A percentile compares a stretch with the other conserved stretches of the same genome.
Evolutionary conservation across 352 stramenopile genomes (phyloP).

Genomic region (Globisporangium recalcitrans): DNA sequence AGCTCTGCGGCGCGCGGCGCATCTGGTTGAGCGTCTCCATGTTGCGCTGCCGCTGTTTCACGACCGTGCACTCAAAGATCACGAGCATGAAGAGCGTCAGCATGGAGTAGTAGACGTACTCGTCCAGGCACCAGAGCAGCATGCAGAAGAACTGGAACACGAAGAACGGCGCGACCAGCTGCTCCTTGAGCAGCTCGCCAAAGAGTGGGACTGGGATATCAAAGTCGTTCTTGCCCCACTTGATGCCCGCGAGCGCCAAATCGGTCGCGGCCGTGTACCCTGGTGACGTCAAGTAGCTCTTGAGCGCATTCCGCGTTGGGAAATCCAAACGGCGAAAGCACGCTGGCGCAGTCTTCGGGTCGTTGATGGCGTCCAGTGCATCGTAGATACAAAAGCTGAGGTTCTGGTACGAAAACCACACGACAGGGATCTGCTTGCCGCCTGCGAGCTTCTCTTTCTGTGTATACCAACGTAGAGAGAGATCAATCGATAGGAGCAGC

Average conservation of each 20-base stretch:
- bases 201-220: slow-evolving; percentile 86
- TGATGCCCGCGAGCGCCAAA: slow-evolving; percentile 25
- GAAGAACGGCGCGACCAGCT: slow-evolving; percentile 95
- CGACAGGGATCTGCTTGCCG: slow-evolving; percentile 28
- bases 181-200: slow-evolving; percentile 83
- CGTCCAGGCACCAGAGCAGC: slow-evolving; percentile 94
- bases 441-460: slow-evolving; percentile 17
- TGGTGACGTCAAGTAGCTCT: slow-evolving; percentile 17
- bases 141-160: slow-evolving; percentile 97
- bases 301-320: slow-evolving; percentile 27
- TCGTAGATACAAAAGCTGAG: slow-evolving; percentile 66
- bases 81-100: slow-evolving; percentile 94
- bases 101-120: slow-evolving; percentile 97
- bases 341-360: slow-evolving; percentile 4
- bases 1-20: slow-evolving; percentile 46
- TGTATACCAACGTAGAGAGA: background rate
- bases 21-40: slow-evolving; percentile 88
- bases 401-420: slow-evolving; percentile 81
- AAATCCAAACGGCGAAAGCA: slow-evolving; percentile 44
- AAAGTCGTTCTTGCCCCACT: slow-evolving; percentile 75
- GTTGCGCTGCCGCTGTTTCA: slow-evolving; percentile 86
- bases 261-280: slow-evolving; percentile 18
- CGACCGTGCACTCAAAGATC: slow-evolving; percentile 92
- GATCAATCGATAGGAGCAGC: background rate
- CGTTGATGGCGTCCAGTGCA: slow-evolving; percentile 22